Base-by-base conservation (phyloP, 2,329 filamentous ascomycete genomes). In the Rutstroemia sydowiana region DNA sequence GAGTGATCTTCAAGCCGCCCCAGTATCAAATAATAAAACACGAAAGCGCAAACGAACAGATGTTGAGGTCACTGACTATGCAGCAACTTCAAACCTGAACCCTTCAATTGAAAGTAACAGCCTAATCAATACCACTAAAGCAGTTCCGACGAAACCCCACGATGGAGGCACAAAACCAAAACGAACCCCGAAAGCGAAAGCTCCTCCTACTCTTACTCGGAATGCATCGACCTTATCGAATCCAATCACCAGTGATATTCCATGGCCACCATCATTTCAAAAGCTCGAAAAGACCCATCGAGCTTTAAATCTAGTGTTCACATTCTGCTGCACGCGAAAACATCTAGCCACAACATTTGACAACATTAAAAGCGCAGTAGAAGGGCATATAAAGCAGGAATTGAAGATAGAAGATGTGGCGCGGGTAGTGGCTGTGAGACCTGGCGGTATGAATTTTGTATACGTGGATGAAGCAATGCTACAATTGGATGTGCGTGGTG, bases 261-360 rank as follows among this genome's bases (percentile, higher is more conserved):
- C 63, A 39, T 96, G 92, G 90, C 90, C 91, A 0, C 75, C 80
- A 1, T 74, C 78, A 42, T 88, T 97, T 67, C 84, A 81, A 52
- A 73, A 75, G 39, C 75, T 97, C 8, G 82, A 85, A 23, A 83
- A 84, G 66, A 87, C 84, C 0, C 87, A 97, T 66, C 80, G 83
- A 55, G 92, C 93, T 1, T 71, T 98, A 54, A 98, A 95, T 61
- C 72, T 97, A 1, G 89, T 97, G 1, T 95, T 89, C 62, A 97
- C 93, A 0, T 97, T 98, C 65, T 95, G 89, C 71, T 93, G 84
- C 65, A 92, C 92, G 1, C 83, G 93, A 42, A 96, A 95, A 66
- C 88, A 97, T 62, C 77, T 97, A 26, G 84, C 88, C 0, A 97
- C 93, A 0, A 96, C 92, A 0, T 89, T 96, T 59, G 87, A 93